Evolutionary conservation across 371 early-diverging fungal genomes (phyloP).

Genomic region (Syncephalastrum contaminatum): DNA sequence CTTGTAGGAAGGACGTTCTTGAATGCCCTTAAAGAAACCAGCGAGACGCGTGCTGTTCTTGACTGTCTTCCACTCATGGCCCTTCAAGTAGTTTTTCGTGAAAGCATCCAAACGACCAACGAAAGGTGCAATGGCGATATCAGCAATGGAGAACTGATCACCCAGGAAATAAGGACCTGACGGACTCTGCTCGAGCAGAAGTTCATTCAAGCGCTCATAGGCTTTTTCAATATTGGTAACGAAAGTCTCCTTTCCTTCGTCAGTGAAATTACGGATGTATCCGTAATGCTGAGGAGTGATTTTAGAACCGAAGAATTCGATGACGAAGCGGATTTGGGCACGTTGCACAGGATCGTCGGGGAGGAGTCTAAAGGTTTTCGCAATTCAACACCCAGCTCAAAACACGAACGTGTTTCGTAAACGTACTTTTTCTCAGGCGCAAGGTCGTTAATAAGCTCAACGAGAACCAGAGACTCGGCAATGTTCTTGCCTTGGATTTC

Average conservation of each 20-base stretch:
- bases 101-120: slow-evolving; percentile 27
- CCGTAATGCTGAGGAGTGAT: slow-evolving; percentile 31
- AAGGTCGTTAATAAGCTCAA: slow-evolving; percentile 50
- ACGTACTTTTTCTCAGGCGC: slow-evolving; percentile 49
- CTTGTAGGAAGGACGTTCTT: slow-evolving; percentile 21
- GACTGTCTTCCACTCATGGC: slow-evolving; percentile 16
- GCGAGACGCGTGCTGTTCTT: slow-evolving; percentile 25
- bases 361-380: slow-evolving; percentile 34
- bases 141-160: slow-evolving; percentile 56
- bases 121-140: slow-evolving; percentile 57
- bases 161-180: slow-evolving; percentile 67
- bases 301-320: slow-evolving; percentile 51
- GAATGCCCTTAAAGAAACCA: slow-evolving; percentile 32
- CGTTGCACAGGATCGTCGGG: slow-evolving; percentile 46
- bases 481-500: slow-evolving; percentile 31
- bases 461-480: slow-evolving; percentile 53
- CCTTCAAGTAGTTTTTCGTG: slow-evolving; percentile 15
- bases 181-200: slow-evolving; percentile 43
- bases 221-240: neutral
- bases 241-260: slow-evolving; percentile 23
- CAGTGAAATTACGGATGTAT: slow-evolving; percentile 17
- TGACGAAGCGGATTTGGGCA: slow-evolving; percentile 52
- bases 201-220: slow-evolving; percentile 27
- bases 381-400: neutral
- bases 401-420: neutral